Evolutionary conservation across 129 eudicot species (phyloP), one percentile per base, ranked within the genome.

Genomic region (Ambrosia trifida): DNA sequence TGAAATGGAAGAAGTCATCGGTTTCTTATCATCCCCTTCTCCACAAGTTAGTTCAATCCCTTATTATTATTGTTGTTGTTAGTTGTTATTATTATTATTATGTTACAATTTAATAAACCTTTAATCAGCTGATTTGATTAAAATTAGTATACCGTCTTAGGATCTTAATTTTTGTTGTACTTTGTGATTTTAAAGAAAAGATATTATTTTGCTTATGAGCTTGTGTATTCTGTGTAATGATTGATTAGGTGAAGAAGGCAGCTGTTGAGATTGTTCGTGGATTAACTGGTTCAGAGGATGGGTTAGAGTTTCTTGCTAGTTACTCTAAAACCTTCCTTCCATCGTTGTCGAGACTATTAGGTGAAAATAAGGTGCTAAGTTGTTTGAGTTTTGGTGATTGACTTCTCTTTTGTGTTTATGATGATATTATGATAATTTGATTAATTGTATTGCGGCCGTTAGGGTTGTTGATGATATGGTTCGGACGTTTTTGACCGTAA

Each of bases 191-290:
- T 0, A 24, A 24, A 24, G 28, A 24, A 24, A 24, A 24, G 28
- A 24, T 24, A 24, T 24, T 24, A 24, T 24, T 24, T 24, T 24
- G 28, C 28, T 24, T 24, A 24, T 24, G 28, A 24, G 28, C 28
- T 24, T 24, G 28, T 24, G 28, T 24, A 24, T 24, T 24, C 1
- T 2, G 4, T 49, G 7, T 49, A 62, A 36, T 11, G 52, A 41
- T 43, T 62, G 14, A 61, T 75, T 65, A 89, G 98, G 87, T 89
- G 69, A 89, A 84, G 84, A 94, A 88, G 79, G 95, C 81, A 45
- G 98, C 98, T 46, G 90, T 89, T 69, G 87, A 82, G 54, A 94
- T 94, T 66, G 95, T 94, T 72, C 90, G 91, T 53, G 98, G 90
- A 33, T 83, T 84, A 30, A 89, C 98, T 0, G 97, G 97, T 2